phyloP scores from a whole-genome alignment of 139 green algal species.

The Raphidocelis subcapitata region DNA sequence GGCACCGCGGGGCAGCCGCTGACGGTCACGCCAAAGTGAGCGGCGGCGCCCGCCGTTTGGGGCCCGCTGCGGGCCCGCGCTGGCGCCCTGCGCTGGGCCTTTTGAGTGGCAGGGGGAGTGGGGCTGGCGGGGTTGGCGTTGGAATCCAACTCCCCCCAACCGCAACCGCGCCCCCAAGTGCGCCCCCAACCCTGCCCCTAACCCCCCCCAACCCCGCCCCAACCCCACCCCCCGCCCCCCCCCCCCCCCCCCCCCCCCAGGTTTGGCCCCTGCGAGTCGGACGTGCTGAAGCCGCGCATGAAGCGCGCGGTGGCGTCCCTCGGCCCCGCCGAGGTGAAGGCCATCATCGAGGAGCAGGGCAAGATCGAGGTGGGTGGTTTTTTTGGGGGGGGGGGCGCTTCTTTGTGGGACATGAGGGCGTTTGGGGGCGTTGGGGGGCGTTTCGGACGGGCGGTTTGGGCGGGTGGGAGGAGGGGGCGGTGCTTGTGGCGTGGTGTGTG shows the following conservation, averaged over 20 bases:
- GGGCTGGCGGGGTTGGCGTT: too few species aligned
- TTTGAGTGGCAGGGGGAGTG: too few species aligned
- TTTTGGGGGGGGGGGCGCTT: not conserved
- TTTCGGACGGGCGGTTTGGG: not conserved
- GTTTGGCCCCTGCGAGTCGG: conserved; percentile 81
- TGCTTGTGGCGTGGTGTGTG: not conserved
- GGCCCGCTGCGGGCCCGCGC: too few species aligned
- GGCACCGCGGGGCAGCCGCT: conserved; percentile 43
- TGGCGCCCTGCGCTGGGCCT: too few species aligned
- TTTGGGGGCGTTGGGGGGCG: not conserved
- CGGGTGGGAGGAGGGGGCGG: not conserved
- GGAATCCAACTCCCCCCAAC: too few species aligned
- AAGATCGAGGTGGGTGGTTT: conserved; percentile 86
- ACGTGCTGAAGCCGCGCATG: conserved; percentile 68
- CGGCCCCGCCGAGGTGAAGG: conserved; percentile 53
- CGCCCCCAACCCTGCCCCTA: too few species aligned
- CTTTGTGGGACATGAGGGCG: not conserved
- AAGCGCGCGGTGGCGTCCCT: conserved; percentile 63
- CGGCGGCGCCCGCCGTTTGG: not conserved
- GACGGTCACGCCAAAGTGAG: conserved; percentile 46
- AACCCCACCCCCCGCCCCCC: too few species aligned
- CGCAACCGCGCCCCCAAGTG: too few species aligned
- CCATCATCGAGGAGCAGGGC: conserved; percentile 74
- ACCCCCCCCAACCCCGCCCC: too few species aligned
- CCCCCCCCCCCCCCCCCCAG: conserved; percentile 1